Evolutionary conservation across 163 green algal genomes (phyloP).

Genomic region (Scenedesmus sp.): DNA sequence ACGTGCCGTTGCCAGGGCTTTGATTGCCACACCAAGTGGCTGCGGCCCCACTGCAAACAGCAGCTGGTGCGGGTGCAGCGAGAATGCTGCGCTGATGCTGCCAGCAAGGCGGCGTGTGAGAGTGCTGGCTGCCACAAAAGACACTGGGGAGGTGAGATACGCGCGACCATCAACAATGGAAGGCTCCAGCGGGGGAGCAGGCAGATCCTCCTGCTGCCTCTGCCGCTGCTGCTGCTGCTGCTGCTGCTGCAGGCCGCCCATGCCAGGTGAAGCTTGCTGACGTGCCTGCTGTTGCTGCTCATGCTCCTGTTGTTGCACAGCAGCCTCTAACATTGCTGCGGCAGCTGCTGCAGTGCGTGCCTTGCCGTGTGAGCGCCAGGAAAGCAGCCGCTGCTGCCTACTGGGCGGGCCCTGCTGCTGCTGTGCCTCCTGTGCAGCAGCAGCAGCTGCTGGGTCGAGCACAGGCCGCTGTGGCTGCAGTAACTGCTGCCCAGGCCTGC

Average conservation of each 20-base stretch:
- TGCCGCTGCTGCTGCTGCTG: background rate
- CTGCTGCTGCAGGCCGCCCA: no score
- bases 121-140: slow-evolving; percentile 14
- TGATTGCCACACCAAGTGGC: background rate
- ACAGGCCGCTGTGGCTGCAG: slow-evolving; percentile 7
- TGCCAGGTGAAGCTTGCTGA: background rate
- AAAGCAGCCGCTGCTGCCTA: slow-evolving; percentile 17
- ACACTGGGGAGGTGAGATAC: slow-evolving; percentile 32
- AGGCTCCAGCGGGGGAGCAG: background rate
- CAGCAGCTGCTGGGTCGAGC: background rate
- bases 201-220: background rate
- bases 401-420: background rate
- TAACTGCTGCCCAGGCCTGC: background rate
- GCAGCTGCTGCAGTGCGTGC: background rate
- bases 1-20: slow-evolving; percentile 35
- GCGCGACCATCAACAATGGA: background rate
- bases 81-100: slow-evolving; percentile 13
- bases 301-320: background rate
- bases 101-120: background rate
- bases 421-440: background rate
- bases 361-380: slow-evolving; percentile 20
- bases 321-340: no score
- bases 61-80: slow-evolving; percentile 43
- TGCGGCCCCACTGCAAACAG: slow-evolving; percentile 36
- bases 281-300: background rate